Evolutionary conservation across 1,284 basidiomycete species (phyloP).

Genomic region (Ceratobasidium sp.): DNA sequence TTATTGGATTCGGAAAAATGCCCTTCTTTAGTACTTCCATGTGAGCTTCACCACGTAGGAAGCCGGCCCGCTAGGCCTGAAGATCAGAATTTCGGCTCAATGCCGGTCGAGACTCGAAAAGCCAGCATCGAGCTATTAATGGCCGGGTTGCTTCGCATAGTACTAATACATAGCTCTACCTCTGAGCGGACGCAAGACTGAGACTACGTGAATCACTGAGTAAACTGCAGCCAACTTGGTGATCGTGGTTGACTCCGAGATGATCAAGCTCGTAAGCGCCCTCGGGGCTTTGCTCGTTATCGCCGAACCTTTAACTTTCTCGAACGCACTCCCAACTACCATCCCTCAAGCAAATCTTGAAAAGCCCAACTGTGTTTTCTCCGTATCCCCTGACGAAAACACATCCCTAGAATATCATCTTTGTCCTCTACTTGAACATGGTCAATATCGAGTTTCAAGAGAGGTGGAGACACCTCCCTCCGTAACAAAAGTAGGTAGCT

Average conservation of each 20-base stretch:
- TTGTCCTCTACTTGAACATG: constrained; percentile 19
- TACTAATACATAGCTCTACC: neutral
- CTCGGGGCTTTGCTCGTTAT: neutral
- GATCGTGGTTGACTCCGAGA: neutral
- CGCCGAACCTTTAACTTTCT: neutral
- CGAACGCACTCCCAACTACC: constrained; percentile 25
- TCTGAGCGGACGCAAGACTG: neutral
- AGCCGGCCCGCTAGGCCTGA: constrained; percentile 25
- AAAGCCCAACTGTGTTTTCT: constrained; percentile 20
- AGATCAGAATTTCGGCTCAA: neutral
- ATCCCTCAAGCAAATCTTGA: neutral
- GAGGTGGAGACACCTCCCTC: constrained; percentile 42
- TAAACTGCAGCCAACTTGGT: neutral
- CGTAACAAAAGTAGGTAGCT: constrained; percentile 19
- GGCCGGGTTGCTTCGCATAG: neutral
- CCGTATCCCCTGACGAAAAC: neutral
- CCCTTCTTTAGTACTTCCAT: constrained; percentile 24
- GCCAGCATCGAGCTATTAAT: neutral
- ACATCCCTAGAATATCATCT: constrained; percentile 29
- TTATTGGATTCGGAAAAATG: constrained; percentile 11
- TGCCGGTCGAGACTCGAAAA: neutral
- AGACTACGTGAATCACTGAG: neutral
- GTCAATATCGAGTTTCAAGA: constrained; percentile 27
- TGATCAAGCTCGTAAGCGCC: neutral
- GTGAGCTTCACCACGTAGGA: constrained; percentile 8